These are phyloP conservation scores for Puya raimondii DNA, from an alignment of 176 grass and related monocot species.

Conservation along the genomic window DNA sequence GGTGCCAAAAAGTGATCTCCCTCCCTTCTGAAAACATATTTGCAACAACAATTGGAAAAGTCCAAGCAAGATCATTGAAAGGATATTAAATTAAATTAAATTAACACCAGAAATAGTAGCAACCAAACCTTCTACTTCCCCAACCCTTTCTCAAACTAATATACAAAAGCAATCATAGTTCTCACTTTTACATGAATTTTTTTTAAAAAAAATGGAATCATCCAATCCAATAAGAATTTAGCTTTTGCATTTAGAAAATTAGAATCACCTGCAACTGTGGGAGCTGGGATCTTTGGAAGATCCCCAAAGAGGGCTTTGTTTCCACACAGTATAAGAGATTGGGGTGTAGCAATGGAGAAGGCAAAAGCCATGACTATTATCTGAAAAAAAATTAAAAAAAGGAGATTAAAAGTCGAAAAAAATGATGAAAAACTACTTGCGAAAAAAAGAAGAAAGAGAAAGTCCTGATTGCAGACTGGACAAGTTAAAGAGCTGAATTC, in stretches of 20 bases:
- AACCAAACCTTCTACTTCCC: too few relatives aligned
- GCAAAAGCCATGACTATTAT: slow-evolving; percentile 29
- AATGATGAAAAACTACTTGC: neutral
- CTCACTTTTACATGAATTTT: neutral
- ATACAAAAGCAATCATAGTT: too few relatives aligned
- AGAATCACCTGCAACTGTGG: slow-evolving; percentile 29
- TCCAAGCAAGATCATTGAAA: too few relatives aligned
- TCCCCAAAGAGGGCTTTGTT: slow-evolving; percentile 14
- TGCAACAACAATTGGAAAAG: too few relatives aligned
- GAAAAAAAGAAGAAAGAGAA: neutral
- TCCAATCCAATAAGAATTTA: neutral
- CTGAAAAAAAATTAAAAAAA: neutral
- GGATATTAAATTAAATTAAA: too few relatives aligned
- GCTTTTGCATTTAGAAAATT: neutral
- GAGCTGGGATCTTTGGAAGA: slow-evolving; percentile 17
- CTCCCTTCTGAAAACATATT: too few relatives aligned
- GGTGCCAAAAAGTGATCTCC: too few relatives aligned
- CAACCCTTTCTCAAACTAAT: too few relatives aligned
- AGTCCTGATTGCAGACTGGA: neutral
- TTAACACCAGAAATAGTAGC: too few relatives aligned
- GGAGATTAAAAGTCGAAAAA: neutral
- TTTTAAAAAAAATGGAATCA: neutral
- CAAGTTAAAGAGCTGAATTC: neutral
- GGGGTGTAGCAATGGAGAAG: slow-evolving; percentile 26
- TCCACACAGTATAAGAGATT: slow-evolving; percentile 14